phyloP scores from a whole-genome alignment of 1,139 yeast species.

The Scheffersomyces quercinus region DNA sequence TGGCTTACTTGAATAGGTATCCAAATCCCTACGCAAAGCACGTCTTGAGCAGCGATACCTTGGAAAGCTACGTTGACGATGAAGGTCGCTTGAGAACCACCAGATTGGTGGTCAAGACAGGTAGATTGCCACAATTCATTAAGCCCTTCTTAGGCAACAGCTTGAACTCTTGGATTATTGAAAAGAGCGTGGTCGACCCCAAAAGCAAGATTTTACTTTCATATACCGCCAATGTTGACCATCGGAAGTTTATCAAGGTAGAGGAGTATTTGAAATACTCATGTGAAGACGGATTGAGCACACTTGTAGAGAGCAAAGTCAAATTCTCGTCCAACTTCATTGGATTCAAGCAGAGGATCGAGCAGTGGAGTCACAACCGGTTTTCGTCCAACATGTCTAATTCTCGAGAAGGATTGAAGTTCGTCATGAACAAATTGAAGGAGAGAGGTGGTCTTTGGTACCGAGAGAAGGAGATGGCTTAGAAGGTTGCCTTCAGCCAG shows the following conservation, averaged over 20 bases:
- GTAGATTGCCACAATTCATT: constrained; percentile 79
- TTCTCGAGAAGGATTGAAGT: constrained; percentile 72
- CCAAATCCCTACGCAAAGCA: constrained; percentile 93
- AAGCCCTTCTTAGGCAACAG: constrained; percentile 74
- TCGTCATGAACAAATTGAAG: constrained; percentile 64
- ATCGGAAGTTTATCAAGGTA: constrained; percentile 72
- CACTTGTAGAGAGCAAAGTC: constrained; percentile 54
- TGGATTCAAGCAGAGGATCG: constrained; percentile 74
- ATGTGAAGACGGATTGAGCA: constrained; percentile 26
- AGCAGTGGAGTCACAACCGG: constrained; percentile 74
- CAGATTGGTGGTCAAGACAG: constrained; percentile 73
- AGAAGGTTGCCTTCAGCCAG: no score
- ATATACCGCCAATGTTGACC: constrained; percentile 85
- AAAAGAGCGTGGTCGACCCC: constrained; percentile 76
- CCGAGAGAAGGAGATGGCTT: constrained; percentile 3
- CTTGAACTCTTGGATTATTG: constrained; percentile 82
- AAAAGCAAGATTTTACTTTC: constrained; percentile 54
- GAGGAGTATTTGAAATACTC: constrained; percentile 71
- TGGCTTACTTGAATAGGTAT: constrained; percentile 81
- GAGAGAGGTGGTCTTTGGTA: constrained; percentile 15
- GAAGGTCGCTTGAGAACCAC: constrained; percentile 73
- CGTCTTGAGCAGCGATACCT: constrained; percentile 81
- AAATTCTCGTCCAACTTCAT: constrained; percentile 71
- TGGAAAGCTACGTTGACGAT: constrained; percentile 56
- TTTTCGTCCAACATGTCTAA: constrained; percentile 68